Evolutionary conservation across 208 protist genomes (phyloP), one percentile per base, ranked within the genome.

Genomic region (Acanthamoeba royreba): DNA sequence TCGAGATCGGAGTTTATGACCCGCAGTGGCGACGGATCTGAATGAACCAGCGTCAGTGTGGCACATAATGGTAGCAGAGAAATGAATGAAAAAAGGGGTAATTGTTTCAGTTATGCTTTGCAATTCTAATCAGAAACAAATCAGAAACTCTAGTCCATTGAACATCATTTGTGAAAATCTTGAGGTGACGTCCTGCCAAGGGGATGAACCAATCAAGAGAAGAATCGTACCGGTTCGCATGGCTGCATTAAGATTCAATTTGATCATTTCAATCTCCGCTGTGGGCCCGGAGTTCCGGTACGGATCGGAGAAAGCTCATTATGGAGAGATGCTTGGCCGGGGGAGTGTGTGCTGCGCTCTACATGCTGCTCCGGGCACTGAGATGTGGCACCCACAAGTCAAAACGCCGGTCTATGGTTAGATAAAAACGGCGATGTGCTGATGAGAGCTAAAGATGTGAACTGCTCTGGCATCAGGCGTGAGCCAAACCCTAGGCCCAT

Each of bases 131-230:
- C 63, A 77, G 45, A 28, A 38, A 45, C 22, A 77, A 40, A 69
- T 77, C 63, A 77, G 63, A 77, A 77, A 77, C 63, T 77, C 63
- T 77, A 77, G 63, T 77, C 63, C 63, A 69, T 77, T 77, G 63
- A 45, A 77, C 63, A 77, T 77, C 63, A 77, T 77, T 77, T 45
- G 63, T 45, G 45, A 0, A 77, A 31, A 33, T 5, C 5, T 35
- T 17, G 17, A 1, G n/a, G 1, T 33, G 38, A 69, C 31, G 9
- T 35, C 7, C 31, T 17, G 25, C 58, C 31, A 3, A 15, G 55
- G 55, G 31, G 55, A 17, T 17, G 55, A 55, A 63, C 31, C 15
- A 35, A 17, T 35, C 55, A 17, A 35, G 4, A 7, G 8, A 63
- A 63, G 15, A 63, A 25, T 19, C 49, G 49, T 9, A 9, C 49